phyloP scores from a whole-genome alignment of 31 red algal genomes.

The Porphyra umbilicalis region DNA sequence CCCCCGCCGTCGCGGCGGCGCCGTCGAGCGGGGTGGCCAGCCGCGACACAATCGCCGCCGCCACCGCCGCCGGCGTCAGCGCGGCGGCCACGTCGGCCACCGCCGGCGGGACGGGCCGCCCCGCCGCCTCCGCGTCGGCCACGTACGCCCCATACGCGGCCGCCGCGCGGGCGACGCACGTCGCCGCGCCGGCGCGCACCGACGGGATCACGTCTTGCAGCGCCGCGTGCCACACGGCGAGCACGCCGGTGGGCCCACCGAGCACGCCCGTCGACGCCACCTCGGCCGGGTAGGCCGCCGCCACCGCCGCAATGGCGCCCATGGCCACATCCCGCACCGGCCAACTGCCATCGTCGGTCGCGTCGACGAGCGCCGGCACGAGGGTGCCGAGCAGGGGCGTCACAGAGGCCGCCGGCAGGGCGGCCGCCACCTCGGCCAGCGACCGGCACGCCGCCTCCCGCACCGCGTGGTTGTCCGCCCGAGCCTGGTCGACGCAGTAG shows the following conservation, averaged over 20 bases:
- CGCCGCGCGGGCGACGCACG: conserved; percentile 25
- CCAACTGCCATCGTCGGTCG: conserved; percentile 95
- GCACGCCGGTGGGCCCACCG: conserved; percentile 14
- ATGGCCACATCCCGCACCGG: conserved; percentile 93
- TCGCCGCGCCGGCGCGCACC: conserved; percentile 63
- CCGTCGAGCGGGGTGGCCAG: neutral
- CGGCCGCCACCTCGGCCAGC: conserved; percentile 49
- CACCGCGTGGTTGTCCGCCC: conserved; percentile 95
- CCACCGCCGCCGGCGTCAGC: neutral
- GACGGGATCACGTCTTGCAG: conserved; percentile 80
- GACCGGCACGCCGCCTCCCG: conserved; percentile 89
- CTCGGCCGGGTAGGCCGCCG: conserved; percentile 23
- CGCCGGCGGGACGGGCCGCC: neutral
- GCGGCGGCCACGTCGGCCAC: neutral
- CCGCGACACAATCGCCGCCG: neutral
- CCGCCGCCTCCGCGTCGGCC: neutral
- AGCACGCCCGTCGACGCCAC: conserved; percentile 25
- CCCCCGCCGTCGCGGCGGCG: neutral
- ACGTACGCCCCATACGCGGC: neutral
- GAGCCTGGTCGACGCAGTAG: conserved; percentile 59
- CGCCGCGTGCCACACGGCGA: conserved; percentile 50
- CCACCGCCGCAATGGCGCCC: conserved; percentile 51
- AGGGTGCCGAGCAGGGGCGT: conserved; percentile 29
- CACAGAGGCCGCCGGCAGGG: conserved; percentile 22
- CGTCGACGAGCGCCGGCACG: conserved; percentile 44